Evolutionary conservation across 2,329 filamentous ascomycete species (phyloP).

Genomic region (Hypocreales sp.): DNA sequence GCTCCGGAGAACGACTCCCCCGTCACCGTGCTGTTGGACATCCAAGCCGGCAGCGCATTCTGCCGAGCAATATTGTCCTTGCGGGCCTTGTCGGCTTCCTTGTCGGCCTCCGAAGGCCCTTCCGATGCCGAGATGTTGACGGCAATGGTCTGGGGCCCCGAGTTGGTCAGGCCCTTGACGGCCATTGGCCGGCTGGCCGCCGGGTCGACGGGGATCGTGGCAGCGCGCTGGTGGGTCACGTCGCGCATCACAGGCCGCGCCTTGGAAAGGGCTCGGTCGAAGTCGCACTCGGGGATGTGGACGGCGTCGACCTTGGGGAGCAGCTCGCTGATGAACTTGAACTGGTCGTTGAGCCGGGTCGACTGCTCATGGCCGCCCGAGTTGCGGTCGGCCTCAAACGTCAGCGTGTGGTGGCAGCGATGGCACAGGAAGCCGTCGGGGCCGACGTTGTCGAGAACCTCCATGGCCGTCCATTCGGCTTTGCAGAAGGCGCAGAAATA

Average conservation of each 20-base stretch:
- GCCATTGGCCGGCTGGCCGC: constrained; percentile 43
- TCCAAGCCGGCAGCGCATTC: constrained; percentile 58
- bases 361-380: constrained; percentile 59
- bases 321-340: constrained; percentile 63
- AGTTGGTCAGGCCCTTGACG: constrained; percentile 52
- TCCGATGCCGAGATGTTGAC: constrained; percentile 53
- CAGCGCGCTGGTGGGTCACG: constrained; percentile 47
- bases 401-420: constrained; percentile 52
- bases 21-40: constrained; percentile 53
- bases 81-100: constrained; percentile 45
- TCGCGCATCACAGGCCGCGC: constrained; percentile 51
- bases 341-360: constrained; percentile 61
- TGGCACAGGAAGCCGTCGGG: constrained; percentile 67
- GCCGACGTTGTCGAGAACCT: constrained; percentile 66
- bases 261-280: constrained; percentile 50
- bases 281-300: constrained; percentile 58
- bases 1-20: constrained; percentile 39
- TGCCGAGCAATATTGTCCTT: constrained; percentile 51
- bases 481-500: constrained; percentile 73
- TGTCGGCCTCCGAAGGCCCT: constrained; percentile 51
- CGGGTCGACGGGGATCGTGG: constrained; percentile 41
- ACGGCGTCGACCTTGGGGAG: constrained; percentile 64
- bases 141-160: constrained; percentile 51
- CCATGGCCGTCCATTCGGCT: constrained; percentile 76
- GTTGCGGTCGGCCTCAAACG: constrained; percentile 49